Evolutionary conservation across 768 basidiomycete genomes (phyloP).

Genomic region (Lentinula edodes): DNA sequence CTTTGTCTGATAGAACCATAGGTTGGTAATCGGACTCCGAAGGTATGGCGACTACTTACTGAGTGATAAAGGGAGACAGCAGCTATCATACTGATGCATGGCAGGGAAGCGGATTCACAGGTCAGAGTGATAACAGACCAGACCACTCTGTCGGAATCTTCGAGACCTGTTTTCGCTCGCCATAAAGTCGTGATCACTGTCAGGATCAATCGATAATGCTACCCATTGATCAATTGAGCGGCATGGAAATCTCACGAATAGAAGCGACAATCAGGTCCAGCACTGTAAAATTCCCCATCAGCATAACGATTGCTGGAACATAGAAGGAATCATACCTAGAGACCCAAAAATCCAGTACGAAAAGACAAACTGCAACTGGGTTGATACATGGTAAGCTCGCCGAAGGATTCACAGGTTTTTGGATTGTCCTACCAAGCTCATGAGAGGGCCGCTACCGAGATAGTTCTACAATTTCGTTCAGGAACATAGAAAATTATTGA

Average conservation of each 20-base stretch:
- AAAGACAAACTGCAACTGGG: constrained; percentile 16
- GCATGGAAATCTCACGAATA: constrained; percentile 24
- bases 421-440: neutral
- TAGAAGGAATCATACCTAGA: constrained; percentile 22
- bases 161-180: constrained; percentile 30
- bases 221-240: neutral
- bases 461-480: neutral
- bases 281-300: constrained; percentile 18
- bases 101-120: constrained; percentile 27
- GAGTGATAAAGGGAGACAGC: constrained; percentile 25
- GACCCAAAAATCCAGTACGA: constrained; percentile 42
- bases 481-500: neutral
- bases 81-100: constrained; percentile 25
- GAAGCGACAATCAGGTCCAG: constrained; percentile 34
- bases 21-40: neutral
- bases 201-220: neutral
- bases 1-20: neutral
- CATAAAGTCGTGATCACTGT: constrained; percentile 38
- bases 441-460: neutral
- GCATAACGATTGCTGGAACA: neutral
- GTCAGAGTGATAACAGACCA: constrained; percentile 25
- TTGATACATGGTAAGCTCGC: neutral
- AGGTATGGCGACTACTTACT: constrained; percentile 18
- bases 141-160: constrained; percentile 27
- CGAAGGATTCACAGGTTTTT: neutral